These are phyloP conservation scores for Colletotrichum horii DNA, from an alignment of 2,329 filamentous ascomycete genomes.

Conservation along the genomic window DNA sequence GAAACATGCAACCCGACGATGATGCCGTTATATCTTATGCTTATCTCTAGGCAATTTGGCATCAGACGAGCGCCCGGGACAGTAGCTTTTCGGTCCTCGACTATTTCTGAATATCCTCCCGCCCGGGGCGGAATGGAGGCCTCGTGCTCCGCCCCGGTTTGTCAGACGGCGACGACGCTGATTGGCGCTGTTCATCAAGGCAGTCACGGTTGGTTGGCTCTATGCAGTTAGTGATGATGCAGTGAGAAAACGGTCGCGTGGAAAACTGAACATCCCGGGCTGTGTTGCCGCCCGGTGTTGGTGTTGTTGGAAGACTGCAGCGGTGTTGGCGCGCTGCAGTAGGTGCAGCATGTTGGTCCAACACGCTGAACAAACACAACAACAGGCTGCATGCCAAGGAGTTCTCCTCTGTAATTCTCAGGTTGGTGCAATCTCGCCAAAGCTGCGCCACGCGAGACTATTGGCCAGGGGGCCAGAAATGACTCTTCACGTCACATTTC, in stretches of 20 bases:
- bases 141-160: not conserved
- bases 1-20: not conserved
- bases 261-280: not conserved
- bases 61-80: not conserved
- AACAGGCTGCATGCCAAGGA: not conserved
- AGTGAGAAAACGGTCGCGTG: not conserved
- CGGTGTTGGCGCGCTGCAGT: not conserved
- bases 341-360: not conserved
- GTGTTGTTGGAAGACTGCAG: not conserved
- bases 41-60: not conserved
- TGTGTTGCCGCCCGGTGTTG: not conserved
- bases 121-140: not conserved
- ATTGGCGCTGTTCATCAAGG: not conserved
- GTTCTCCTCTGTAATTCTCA: not conserved
- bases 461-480: not conserved
- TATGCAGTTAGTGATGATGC: not conserved
- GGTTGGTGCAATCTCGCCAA: not conserved
- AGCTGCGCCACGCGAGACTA: not conserved
- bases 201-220: not conserved
- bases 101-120: not conserved
- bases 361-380: not conserved
- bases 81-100: not conserved
- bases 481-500: not conserved
- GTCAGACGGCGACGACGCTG: not conserved
- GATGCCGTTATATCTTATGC: not conserved